Conservation (phyloP, 192 early-diverging fungal genomes). For the Coemansia sp. region DNA sequence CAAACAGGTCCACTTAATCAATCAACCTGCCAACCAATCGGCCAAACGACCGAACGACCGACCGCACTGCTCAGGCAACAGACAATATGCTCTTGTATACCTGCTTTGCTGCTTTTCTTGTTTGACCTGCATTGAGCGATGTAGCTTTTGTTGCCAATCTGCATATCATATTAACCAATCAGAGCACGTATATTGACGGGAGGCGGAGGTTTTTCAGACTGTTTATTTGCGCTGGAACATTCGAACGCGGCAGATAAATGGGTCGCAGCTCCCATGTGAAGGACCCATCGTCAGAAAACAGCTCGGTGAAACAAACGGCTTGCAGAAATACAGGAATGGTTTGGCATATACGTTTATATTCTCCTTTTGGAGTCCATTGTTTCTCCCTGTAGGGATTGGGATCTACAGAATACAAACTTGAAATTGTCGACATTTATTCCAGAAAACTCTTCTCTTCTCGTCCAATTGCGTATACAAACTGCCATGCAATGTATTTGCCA, state of each 20-base stretch:
- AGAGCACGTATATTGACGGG: background rate
- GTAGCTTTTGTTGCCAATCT: background rate
- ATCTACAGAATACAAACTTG: constrained; percentile 1
- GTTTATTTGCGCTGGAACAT: constrained; percentile 8
- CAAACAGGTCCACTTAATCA: no score
- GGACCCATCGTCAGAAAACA: background rate
- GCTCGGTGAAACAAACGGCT: background rate
- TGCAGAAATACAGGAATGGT: background rate
- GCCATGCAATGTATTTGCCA: no score
- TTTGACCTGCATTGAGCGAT: no score
- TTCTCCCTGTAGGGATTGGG: background rate
- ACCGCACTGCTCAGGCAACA: no score
- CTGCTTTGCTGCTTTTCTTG: no score
- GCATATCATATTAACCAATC: background rate
- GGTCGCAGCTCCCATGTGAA: background rate
- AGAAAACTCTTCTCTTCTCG: background rate
- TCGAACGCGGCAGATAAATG: constrained; percentile 1
- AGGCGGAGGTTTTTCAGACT: background rate
- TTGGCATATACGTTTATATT: background rate
- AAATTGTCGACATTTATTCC: background rate
- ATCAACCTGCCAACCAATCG: no score
- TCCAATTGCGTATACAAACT: no score
- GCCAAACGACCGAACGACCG: no score
- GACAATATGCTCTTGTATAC: no score
- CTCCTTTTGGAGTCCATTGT: background rate